Base-by-base conservation (phyloP, 192 early-diverging fungal species). In the Allomyces arbusculus region DNA sequence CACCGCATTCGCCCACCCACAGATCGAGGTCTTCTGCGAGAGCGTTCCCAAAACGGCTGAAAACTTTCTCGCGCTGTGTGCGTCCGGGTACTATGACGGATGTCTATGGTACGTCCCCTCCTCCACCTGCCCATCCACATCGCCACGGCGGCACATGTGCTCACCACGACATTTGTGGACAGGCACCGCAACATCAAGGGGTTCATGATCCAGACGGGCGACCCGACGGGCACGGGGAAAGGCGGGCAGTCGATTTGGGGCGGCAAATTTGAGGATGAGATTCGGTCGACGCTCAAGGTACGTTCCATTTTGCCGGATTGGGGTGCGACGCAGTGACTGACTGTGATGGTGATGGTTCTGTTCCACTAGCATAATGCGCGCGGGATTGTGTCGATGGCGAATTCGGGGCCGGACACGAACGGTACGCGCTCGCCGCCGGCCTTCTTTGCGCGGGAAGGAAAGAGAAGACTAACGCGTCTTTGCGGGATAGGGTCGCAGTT, bases 41-140 rank as follows among this genome's bases (percentile, higher is more conserved):
- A 86, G 87, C 28, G 85, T 86, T 2, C 90, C 91, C 44, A 84
- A 77, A 40, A 78, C 91, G 5, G 80, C 87, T 9, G 89, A 93
- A 84, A 97, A 97, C 79, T 97, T 97, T 78, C 73, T 97, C 55
- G 94, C 94, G 1, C 71, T 97, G n/a, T 95, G 93, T 64, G 94
- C 92, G 43, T 86, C 80, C 69, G 88, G 88, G 58, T 97, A 95
- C 73, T 97, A 97, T 73, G 87, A 95, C 74, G 80, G 82, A 64
- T 85, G 81, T 62, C 72, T 89, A 28, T 85, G 20, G 10, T 20
- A 8, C 43, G 16, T 20, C 5, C 8, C 10, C 9, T 45, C 45
- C 8, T 40, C 4, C 67, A 24, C 24, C 3, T 22, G 4, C 22
- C 61, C 28, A 12, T 70, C 61, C 11, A 16, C 11, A 1, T 66